Percentiles rank a stretch among this genome's conserved stretches.
Evolutionary conservation across 2,329 filamentous ascomycete genomes (phyloP).

Genomic region (Penicillium sp.): DNA sequence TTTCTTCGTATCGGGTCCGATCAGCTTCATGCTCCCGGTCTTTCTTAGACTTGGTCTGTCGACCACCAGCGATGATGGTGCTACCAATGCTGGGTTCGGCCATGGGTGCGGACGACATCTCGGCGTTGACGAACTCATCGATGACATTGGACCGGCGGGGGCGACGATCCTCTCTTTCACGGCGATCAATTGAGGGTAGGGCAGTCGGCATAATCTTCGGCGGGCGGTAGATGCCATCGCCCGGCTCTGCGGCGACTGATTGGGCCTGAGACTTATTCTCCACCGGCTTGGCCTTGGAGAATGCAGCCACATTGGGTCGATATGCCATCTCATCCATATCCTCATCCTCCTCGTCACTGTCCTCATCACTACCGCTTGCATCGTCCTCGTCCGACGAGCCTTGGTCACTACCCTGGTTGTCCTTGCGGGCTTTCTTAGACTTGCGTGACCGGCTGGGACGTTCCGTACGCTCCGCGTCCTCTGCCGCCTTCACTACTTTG

Average conservation of each 20-base stretch:
- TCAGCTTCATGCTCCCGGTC: conserved; percentile 78
- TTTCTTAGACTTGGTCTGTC: conserved; percentile 71
- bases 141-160: conserved; percentile 76
- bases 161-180: conserved; percentile 59
- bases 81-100: conserved; percentile 90
- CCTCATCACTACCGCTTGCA: conserved; percentile 28
- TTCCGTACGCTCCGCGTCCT: conserved; percentile 46
- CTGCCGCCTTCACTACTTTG: conserved; percentile 83
- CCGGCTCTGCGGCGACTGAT: conserved; percentile 29
- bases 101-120: conserved; percentile 76
- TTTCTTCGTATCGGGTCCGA: conserved; percentile 82
- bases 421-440: conserved; percentile 31
- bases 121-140: conserved; percentile 85
- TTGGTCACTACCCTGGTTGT: conserved; percentile 27
- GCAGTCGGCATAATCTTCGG: conserved; percentile 83
- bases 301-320: conserved; percentile 58
- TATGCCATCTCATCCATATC: conserved; percentile 61
- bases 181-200: conserved; percentile 67
- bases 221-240: conserved; percentile 77
- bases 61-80: conserved; percentile 76
- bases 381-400: conserved; percentile 26
- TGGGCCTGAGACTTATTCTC: conserved; percentile 20
- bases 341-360: conserved; percentile 39
- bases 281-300: conserved; percentile 42
- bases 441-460: conserved; percentile 24